Conservation (phyloP, 129 eudicot genomes). For the Ambrosia trifida region DNA sequence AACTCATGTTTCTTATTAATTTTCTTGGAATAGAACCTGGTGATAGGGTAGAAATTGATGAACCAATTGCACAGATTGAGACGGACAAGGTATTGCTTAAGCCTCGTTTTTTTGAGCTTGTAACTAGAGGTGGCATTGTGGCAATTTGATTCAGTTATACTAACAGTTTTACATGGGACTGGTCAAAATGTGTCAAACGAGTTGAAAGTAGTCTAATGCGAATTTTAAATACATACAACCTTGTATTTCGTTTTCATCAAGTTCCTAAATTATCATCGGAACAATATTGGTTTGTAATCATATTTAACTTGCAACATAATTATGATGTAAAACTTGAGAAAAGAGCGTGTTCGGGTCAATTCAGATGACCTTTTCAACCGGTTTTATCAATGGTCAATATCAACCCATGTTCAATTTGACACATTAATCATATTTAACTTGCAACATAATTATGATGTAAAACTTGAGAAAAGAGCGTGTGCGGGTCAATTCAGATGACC, state of each 20-base stretch:
- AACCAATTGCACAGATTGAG: constrained; percentile 95
- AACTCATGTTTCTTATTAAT: constrained; percentile 11
- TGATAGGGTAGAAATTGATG: constrained; percentile 86
- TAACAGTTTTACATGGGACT: not conserved
- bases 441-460: no score
- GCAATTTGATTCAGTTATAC: not conserved
- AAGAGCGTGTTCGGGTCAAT: not conserved
- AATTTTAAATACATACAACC: not conserved
- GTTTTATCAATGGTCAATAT: not conserved
- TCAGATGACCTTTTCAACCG: not conserved
- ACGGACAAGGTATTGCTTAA: constrained; percentile 69
- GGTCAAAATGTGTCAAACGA: not conserved
- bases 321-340: not conserved
- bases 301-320: not conserved
- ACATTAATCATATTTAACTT: not conserved
- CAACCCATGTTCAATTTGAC: not conserved
- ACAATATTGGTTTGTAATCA: not conserved
- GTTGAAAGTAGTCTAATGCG: not conserved
- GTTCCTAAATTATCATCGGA: not conserved
- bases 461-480: not conserved
- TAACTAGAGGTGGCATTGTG: not conserved
- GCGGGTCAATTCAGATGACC: not conserved
- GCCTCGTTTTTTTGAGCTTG: not conserved
- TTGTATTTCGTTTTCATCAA: no score
- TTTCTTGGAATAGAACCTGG: constrained; percentile 72